phyloP scores from a whole-genome alignment of 163 green algal species.

The Chloroidium sp. region DNA sequence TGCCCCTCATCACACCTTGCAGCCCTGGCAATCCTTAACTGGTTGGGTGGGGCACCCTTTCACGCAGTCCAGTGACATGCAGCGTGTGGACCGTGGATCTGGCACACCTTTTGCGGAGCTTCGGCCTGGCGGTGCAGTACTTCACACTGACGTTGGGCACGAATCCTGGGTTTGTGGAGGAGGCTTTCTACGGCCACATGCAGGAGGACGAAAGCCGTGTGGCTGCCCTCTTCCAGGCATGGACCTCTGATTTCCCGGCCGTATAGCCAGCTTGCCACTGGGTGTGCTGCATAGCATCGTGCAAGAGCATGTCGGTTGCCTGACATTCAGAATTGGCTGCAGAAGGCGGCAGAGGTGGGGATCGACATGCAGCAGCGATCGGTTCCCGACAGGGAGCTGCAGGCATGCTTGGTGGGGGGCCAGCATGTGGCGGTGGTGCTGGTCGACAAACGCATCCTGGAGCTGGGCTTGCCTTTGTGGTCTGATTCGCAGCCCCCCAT shows the following conservation, averaged over 20 bases:
- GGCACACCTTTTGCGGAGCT: constrained; percentile 69
- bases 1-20: constrained; percentile 6
- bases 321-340: not conserved
- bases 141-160: constrained; percentile 69
- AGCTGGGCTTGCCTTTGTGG: not conserved
- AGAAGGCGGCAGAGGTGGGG: constrained; percentile 32
- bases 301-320: too few relatives aligned
- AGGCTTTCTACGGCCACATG: constrained; percentile 80
- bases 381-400: constrained; percentile 38
- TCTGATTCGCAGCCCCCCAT: too few relatives aligned
- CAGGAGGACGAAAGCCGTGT: constrained; percentile 65
- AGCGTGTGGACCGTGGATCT: constrained; percentile 91
- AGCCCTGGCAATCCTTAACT: too few relatives aligned
- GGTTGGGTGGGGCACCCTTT: too few relatives aligned
- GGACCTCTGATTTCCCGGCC: too few relatives aligned
- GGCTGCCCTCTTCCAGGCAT: constrained; percentile 54
- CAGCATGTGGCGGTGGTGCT: constrained; percentile 37
- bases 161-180: constrained; percentile 64
- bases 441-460: constrained; percentile 41
- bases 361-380: constrained; percentile 47
- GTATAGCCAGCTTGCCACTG: too few relatives aligned
- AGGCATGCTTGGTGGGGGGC: constrained; percentile 13
- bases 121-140: constrained; percentile 55
- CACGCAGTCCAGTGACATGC: not conserved
- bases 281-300: too few relatives aligned